phyloP scores from a whole-genome alignment of 1,284 basidiomycete species.

The Agroathelia rolfsii region DNA sequence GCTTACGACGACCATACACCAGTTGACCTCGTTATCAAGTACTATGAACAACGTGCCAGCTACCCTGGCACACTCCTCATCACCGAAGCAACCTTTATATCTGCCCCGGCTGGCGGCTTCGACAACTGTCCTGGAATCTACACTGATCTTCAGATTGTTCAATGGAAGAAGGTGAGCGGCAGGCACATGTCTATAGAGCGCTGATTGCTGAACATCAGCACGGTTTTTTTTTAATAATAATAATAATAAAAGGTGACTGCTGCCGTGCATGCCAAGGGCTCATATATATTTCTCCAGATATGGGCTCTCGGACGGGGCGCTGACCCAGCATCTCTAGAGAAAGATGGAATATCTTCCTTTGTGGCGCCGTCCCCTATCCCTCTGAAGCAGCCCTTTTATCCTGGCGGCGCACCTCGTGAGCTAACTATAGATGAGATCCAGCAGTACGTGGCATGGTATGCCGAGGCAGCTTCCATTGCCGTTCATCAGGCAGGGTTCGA shows the following conservation, averaged over 20 bases:
- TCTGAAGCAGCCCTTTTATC: too few species aligned
- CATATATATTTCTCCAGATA: slow-evolving; percentile 31
- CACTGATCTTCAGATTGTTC: slow-evolving; percentile 17
- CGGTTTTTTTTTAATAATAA: too few species aligned
- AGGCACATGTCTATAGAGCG: too few species aligned
- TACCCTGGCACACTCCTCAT: slow-evolving; percentile 19
- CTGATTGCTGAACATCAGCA: too few species aligned
- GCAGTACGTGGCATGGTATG: slow-evolving; percentile 19
- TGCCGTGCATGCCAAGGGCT: slow-evolving; percentile 29
- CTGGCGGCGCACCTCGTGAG: slow-evolving; percentile 18
- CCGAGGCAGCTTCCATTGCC: slow-evolving; percentile 19
- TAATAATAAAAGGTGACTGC: slow-evolving; percentile 1
- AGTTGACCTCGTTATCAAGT: slow-evolving; percentile 18
- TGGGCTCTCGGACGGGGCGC: slow-evolving; percentile 36
- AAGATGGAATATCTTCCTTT: too few species aligned
- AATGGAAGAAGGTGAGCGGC: slow-evolving; percentile 23
- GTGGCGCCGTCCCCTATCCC: too few species aligned
- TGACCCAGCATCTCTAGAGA: slow-evolving; percentile 16
- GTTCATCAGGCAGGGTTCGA: slow-evolving; percentile 21
- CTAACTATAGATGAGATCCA: slow-evolving; percentile 19
- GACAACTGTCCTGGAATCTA: slow-evolving; percentile 17
- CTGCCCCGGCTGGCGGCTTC: slow-evolving; percentile 11
- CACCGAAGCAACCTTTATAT: slow-evolving; percentile 23
- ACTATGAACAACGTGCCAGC: slow-evolving; percentile 20
- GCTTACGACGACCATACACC: slow-evolving; percentile 16